Base-by-base conservation (phyloP, 345 rosid species). In the Dipteronia sinensis region DNA sequence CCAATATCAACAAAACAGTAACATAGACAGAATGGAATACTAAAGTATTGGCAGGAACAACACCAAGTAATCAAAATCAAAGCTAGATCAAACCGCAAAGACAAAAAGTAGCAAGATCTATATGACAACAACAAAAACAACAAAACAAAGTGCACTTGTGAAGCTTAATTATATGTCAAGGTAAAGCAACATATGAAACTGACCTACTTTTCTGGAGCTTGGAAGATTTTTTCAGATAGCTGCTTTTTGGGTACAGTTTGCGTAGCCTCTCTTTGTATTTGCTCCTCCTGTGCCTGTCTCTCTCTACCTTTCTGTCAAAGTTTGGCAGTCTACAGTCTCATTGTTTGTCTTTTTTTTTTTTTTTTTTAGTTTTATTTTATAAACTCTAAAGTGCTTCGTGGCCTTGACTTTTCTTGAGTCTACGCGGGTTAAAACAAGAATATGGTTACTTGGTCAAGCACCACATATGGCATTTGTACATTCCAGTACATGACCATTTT, bases 331-430 rank as follows among this genome's bases (percentile, higher is more conserved):
- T 46, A 46, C 7, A 70, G 65, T 34, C 71, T 62, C 23, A 10
- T 46, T 1, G 49, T 46, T 46, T 46, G 12, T 46, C 10, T 46
- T 1, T 42, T 42, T 42, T 0, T 42, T 8, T 40, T 22, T 23
- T 20, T 55, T 19, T 11, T 27, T 27, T 27, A 27, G 2, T 29
- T 29, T 29, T 1, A 0, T 29, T 31, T 31, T 31, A 31, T 42
- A 8, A 15, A 2, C 6, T 27, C 20, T 42, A 7, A 23, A 11
- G 31, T 12, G 19, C 62, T 42, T 68, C 7, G 75, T 69, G 61
- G 77, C 68, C 40, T 77, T 77, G 75, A 77, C 82, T 3, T 59
- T 70, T 71, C 61, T 19, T 19, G 56, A 10, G 67, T 71, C 62
- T 25, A 78, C 74, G 82, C 85, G 62, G 58, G 65, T 6, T 15